Percentiles rank a stretch among this genome's conserved stretches.
phyloP scores from a whole-genome alignment of 768 basidiomycete genomes.

The Phaeotremella skinneri region DNA sequence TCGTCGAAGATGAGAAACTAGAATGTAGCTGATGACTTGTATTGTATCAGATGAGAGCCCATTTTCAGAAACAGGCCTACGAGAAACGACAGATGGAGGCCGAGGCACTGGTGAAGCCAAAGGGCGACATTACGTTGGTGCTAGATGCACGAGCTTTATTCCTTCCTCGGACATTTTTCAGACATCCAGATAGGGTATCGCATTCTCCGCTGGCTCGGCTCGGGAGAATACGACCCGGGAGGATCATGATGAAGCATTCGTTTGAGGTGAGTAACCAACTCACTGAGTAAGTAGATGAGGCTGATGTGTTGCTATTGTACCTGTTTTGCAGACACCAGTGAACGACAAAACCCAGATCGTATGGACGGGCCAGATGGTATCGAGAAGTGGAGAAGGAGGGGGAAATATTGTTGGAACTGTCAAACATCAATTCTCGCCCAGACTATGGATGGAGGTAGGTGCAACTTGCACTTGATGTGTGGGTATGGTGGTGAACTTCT shows the following conservation, averaged over 20 bases:
- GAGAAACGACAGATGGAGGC: conserved; percentile 40
- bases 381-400: conserved; percentile 48
- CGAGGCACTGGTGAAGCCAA: conserved; percentile 48
- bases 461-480: background rate
- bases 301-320: too few relatives aligned
- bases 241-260: conserved; percentile 50
- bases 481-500: background rate
- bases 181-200: conserved; percentile 25
- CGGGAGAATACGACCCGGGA: conserved; percentile 34
- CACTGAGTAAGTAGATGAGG: background rate
- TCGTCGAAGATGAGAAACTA: background rate
- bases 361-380: conserved; percentile 48
- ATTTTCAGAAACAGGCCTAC: conserved; percentile 43
- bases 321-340: conserved; percentile 53
- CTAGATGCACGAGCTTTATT: conserved; percentile 49
- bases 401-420: conserved; percentile 67
- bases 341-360: conserved; percentile 43
- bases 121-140: conserved; percentile 43
- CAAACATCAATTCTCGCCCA: conserved; percentile 72
- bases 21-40: background rate
- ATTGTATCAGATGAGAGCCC: conserved; percentile 28
- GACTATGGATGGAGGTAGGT: conserved; percentile 55
- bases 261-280: conserved; percentile 37
- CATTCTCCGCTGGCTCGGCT: conserved; percentile 38
- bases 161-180: conserved; percentile 35